Percentiles rank a stretch among this genome's conserved stretches.
Evolutionary conservation across 257 asterid genomes (phyloP).

Genomic region (Nicotiana obtusifolia): DNA sequence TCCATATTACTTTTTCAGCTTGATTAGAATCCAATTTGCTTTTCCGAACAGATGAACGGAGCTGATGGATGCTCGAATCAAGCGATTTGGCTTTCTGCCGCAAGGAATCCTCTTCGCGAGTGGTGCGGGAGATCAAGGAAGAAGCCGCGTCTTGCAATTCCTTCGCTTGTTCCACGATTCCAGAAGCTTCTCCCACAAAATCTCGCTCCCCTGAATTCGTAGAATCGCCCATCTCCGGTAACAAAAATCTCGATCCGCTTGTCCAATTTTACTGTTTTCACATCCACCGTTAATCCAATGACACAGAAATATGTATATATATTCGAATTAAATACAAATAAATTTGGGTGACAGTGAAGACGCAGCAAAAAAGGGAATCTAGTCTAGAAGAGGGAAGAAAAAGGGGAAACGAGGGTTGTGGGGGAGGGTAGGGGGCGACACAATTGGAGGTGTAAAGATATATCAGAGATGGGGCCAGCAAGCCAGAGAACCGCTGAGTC

Average conservation of each 20-base stretch:
- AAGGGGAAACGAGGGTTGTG: neutral
- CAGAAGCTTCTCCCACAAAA: slow-evolving; percentile 40
- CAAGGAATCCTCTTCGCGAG: slow-evolving; percentile 88
- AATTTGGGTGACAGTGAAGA: neutral
- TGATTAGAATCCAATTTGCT: slow-evolving; percentile 29
- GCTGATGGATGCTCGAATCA: slow-evolving; percentile 52
- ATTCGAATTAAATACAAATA: neutral
- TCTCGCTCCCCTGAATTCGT: slow-evolving; percentile 20
- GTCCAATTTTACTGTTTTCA: neutral
- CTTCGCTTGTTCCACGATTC: slow-evolving; percentile 71
- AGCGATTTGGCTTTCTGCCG: slow-evolving; percentile 75
- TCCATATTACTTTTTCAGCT: slow-evolving; percentile 41
- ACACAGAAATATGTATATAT: neutral
- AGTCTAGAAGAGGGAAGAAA: neutral
- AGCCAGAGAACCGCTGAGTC: slow-evolving; percentile 11
- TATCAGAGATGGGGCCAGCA: slow-evolving; percentile 15
- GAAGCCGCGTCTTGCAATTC: slow-evolving; percentile 90
- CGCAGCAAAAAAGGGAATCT: slow-evolving; percentile 4
- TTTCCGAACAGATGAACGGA: slow-evolving; percentile 52
- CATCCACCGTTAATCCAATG: neutral
- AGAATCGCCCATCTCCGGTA: slow-evolving; percentile 39
- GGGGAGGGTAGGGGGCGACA: neutral
- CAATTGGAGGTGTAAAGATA: neutral
- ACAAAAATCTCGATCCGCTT: slow-evolving; percentile 23
- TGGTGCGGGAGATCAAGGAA: slow-evolving; percentile 58